These are phyloP conservation scores for Plantago elongata DNA, from an alignment of 257 asterid genomes.

Conservation along the genomic window DNA sequence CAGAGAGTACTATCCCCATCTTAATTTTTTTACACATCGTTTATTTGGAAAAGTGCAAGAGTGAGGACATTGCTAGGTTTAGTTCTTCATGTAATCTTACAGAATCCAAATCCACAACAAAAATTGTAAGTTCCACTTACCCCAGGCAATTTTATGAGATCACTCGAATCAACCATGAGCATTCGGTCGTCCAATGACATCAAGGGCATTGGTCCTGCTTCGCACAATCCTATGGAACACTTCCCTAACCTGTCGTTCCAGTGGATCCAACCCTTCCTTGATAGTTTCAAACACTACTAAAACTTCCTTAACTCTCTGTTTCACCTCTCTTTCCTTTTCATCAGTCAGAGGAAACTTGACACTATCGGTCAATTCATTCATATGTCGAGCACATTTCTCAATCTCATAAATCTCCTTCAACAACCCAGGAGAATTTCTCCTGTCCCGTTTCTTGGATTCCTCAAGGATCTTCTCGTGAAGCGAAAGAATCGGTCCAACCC, in stretches of 20 bases:
- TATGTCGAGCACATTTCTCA: constrained; percentile 48
- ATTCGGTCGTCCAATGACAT: constrained; percentile 36
- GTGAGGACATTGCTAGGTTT: constrained; percentile 21
- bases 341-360: constrained; percentile 56
- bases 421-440: constrained; percentile 68
- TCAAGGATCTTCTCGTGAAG: constrained; percentile 87
- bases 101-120: constrained; percentile 24
- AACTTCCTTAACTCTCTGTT: constrained; percentile 55
- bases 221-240: constrained; percentile 76
- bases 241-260: constrained; percentile 74
- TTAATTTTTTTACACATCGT: constrained; percentile 25
- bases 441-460: constrained; percentile 67
- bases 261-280: constrained; percentile 70
- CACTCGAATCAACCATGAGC: constrained; percentile 27
- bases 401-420: constrained; percentile 79
- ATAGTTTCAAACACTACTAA: constrained; percentile 42
- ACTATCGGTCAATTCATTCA: constrained; percentile 59
- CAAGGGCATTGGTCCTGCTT: constrained; percentile 66
- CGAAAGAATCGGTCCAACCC: constrained; percentile 56
- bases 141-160: constrained; percentile 19
- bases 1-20: constrained; percentile 22
- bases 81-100: constrained; percentile 16
- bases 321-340: constrained; percentile 65
- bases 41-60: constrained; percentile 19
- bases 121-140: constrained; percentile 28